Percentiles rank a stretch among this genome's conserved stretches.
Conservation (phyloP, 768 basidiomycete species). For the Suillus subaureus region DNA sequence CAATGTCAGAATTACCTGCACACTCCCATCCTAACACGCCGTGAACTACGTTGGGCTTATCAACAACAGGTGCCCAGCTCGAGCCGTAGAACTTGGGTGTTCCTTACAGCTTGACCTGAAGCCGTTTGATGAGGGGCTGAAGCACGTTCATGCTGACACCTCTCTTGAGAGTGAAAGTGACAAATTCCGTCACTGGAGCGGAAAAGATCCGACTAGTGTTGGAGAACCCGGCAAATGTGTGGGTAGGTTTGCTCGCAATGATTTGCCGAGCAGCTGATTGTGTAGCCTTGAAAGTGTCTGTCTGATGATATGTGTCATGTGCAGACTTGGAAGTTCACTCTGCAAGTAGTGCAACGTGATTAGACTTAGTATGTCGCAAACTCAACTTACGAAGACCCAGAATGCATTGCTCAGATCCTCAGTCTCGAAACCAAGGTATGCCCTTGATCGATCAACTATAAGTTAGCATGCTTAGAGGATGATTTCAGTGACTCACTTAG, state of each 20-base stretch:
- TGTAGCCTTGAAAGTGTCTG: slow-evolving; percentile 10
- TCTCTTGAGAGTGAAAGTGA: slow-evolving; percentile 34
- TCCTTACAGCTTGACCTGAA: slow-evolving; percentile 23
- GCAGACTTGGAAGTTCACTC: slow-evolving; percentile 30
- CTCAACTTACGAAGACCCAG: slow-evolving; percentile 23
- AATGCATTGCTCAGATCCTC: slow-evolving; percentile 30
- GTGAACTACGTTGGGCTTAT: slow-evolving; percentile 22
- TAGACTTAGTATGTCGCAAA: slow-evolving; percentile 11
- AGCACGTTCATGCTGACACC: slow-evolving; percentile 22
- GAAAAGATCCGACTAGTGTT: slow-evolving; percentile 19
- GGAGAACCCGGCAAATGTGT: slow-evolving; percentile 25
- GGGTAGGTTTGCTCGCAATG: slow-evolving; percentile 22
- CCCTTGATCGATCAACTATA: slow-evolving; percentile 18
- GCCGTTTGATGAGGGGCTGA: slow-evolving; percentile 22
- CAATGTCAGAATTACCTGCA: slow-evolving; percentile 27
- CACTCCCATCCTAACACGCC: slow-evolving; percentile 42
- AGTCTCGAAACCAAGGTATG: slow-evolving; percentile 25
- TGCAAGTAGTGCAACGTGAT: slow-evolving; percentile 4
- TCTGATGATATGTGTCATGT: slow-evolving; percentile 17
- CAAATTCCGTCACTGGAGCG: slow-evolving; percentile 36
- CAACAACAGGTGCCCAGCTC: slow-evolving; percentile 29
- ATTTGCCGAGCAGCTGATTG: slow-evolving; percentile 12
- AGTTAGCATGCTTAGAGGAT: not conserved
- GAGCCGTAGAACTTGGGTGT: slow-evolving; percentile 29
- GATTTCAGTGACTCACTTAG: slow-evolving; percentile 15